Conservation (phyloP, 2,329 filamentous ascomycete species). For the Xylaria sp. region DNA sequence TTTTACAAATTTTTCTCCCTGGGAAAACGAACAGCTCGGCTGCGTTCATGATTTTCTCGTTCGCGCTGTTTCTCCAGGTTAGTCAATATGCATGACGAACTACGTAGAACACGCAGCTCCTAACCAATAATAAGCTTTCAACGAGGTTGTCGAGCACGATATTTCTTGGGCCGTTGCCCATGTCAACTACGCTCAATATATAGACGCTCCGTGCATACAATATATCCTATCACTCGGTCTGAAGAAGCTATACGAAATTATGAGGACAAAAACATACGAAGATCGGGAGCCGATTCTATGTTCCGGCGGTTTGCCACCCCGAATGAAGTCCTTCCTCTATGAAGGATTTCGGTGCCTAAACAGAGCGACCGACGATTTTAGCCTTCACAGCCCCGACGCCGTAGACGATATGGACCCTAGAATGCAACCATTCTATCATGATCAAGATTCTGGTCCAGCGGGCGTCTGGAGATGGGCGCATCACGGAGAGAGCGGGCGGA, state of each 20-base stretch:
- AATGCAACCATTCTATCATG: background rate
- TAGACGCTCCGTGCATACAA: background rate
- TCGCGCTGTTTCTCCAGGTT: background rate
- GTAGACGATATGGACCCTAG: background rate
- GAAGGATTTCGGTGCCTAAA: background rate
- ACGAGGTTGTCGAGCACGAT: background rate
- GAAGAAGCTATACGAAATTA: background rate
- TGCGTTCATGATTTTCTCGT: background rate
- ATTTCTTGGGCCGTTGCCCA: background rate
- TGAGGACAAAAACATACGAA: background rate
- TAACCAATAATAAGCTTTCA: background rate
- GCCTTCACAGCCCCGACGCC: background rate
- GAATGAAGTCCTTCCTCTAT: background rate
- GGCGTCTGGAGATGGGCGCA: constrained; percentile 12
- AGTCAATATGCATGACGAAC: background rate
- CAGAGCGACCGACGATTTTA: background rate
- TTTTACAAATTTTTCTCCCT: background rate
- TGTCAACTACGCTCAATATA: background rate
- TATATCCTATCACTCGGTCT: constrained; percentile 5
- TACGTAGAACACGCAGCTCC: background rate
- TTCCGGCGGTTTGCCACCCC: background rate
- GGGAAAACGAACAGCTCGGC: background rate
- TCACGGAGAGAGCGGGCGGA: background rate
- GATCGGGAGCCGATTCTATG: background rate
- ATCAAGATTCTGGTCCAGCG: background rate